These are phyloP conservation scores for Apiospora kogelbergensis DNA, from an alignment of 2,329 filamentous ascomycete species.

Conservation along the genomic window DNA sequence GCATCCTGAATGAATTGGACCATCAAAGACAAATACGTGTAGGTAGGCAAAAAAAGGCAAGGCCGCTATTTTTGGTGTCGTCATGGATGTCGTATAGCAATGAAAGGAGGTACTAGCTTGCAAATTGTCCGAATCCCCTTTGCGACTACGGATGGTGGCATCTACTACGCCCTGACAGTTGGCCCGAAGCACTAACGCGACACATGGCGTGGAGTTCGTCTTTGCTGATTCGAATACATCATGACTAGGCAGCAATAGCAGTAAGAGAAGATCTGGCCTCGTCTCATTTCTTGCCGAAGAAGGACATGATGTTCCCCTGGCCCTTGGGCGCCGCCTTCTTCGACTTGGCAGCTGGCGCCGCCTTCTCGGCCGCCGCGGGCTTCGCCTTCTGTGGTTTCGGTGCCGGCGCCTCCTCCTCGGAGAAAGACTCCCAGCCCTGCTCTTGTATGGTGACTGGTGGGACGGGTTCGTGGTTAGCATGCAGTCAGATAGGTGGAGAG, in stretches of 20 bases:
- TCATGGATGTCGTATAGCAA: constrained; percentile 3
- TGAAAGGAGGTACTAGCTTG: neutral
- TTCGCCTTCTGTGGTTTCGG: constrained; percentile 17
- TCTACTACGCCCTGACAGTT: neutral
- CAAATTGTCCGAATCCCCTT: neutral
- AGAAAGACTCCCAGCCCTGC: constrained; percentile 35
- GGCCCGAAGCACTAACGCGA: too few species aligned
- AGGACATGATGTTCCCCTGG: constrained; percentile 36
- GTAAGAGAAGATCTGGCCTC: neutral
- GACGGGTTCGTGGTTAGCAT: neutral
- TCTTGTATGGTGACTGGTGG: constrained; percentile 32
- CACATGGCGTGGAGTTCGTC: neutral
- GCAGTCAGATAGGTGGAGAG: too few species aligned
- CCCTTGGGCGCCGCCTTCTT: constrained; percentile 15
- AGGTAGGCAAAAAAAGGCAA: neutral
- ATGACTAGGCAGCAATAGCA: neutral
- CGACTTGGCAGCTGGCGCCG: constrained; percentile 21
- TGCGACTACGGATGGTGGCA: neutral
- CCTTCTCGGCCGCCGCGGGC: constrained; percentile 18
- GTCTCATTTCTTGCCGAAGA: constrained; percentile 34
- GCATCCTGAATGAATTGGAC: neutral
- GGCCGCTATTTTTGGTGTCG: constrained; percentile 5
- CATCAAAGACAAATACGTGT: neutral
- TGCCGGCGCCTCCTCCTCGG: constrained; percentile 31
- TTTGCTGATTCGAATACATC: neutral